A percentile compares a stretch with the other conserved stretches of the same genome.
These are phyloP conservation scores for Vaccinium myrtillus DNA, from an alignment of 148 eudicot species.

Conservation along the genomic window DNA sequence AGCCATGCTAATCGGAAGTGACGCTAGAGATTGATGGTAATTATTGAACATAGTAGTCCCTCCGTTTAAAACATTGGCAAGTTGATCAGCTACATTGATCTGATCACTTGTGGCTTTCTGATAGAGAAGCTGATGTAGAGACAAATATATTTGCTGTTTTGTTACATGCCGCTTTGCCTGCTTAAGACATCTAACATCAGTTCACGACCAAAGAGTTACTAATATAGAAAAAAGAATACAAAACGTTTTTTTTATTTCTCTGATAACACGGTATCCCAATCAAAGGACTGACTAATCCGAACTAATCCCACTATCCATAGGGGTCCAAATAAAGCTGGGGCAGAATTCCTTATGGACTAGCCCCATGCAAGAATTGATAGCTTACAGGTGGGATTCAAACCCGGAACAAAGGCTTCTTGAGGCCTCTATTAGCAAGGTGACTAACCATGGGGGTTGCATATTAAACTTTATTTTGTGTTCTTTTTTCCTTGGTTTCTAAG, in stretches of 20 bases:
- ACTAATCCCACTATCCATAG: neutral
- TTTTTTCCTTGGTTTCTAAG: neutral
- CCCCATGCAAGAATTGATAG: neutral
- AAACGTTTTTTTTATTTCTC: neutral
- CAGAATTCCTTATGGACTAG: neutral
- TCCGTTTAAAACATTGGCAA: constrained; percentile 20
- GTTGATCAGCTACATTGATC: constrained; percentile 19
- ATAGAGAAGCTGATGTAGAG: constrained; percentile 71
- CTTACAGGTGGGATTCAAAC: neutral
- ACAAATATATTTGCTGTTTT: constrained; percentile 66
- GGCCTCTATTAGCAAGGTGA: neutral
- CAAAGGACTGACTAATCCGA: neutral
- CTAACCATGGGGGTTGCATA: neutral
- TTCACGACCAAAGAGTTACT: neutral
- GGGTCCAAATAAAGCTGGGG: neutral
- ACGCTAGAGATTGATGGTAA: constrained; percentile 37
- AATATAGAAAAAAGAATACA: neutral
- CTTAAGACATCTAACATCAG: constrained; percentile 11
- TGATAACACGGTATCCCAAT: neutral
- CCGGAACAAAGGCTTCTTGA: neutral
- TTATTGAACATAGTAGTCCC: constrained; percentile 32
- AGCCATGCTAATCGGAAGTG: constrained; percentile 39
- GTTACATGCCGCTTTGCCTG: constrained; percentile 51
- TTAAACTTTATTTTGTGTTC: neutral
- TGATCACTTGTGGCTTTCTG: constrained; percentile 31